Evolutionary conservation across 108 stramenopile species (phyloP).

Genomic region (Cyclotella kingstonii): DNA sequence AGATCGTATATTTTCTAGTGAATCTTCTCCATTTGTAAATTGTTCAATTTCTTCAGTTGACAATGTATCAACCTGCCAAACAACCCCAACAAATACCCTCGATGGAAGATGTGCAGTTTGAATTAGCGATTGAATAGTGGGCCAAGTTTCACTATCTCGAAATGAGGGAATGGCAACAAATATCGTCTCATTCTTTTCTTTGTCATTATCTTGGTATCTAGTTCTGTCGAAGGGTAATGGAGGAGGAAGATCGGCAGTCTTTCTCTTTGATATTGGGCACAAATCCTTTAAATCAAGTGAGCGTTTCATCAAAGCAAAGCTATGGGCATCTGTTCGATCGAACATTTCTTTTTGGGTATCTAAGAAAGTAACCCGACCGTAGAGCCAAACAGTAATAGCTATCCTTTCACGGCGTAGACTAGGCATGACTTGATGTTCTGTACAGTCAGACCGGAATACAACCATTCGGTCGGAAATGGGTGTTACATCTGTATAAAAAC

Average conservation of each 20-base stretch:
- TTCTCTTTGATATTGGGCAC: neutral
- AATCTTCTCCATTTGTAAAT: slow-evolving; percentile 3
- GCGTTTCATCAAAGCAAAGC: no score
- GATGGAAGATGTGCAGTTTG: slow-evolving; percentile 54
- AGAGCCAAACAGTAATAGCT: slow-evolving; percentile 76
- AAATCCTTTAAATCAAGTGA: no score
- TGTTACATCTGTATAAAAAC: slow-evolving; percentile 25
- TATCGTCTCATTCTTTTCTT: slow-evolving; percentile 38
- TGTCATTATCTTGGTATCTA: neutral
- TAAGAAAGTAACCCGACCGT: slow-evolving; percentile 25
- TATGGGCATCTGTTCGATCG: no score
- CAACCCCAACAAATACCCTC: slow-evolving; percentile 71
- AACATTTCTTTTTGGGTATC: neutral
- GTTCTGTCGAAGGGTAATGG: slow-evolving; percentile 1
- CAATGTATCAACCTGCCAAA: slow-evolving; percentile 56
- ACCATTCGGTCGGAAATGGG: slow-evolving; percentile 62
- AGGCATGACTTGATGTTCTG: slow-evolving; percentile 72
- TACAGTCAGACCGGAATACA: slow-evolving; percentile 63
- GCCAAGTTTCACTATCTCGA: slow-evolving; percentile 75
- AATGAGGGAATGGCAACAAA: slow-evolving; percentile 87
- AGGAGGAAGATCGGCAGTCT: slow-evolving; percentile 18
- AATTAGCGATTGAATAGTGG: slow-evolving; percentile 67
- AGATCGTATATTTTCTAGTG: neutral
- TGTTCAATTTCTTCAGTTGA: slow-evolving; percentile 24
- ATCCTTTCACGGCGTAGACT: slow-evolving; percentile 49